A percentile compares a stretch with the other conserved stretches of the same genome.
These are phyloP conservation scores for Zygosaccharomyces rouxii DNA, from an alignment of 805 yeast genomes.

Conservation along the genomic window DNA sequence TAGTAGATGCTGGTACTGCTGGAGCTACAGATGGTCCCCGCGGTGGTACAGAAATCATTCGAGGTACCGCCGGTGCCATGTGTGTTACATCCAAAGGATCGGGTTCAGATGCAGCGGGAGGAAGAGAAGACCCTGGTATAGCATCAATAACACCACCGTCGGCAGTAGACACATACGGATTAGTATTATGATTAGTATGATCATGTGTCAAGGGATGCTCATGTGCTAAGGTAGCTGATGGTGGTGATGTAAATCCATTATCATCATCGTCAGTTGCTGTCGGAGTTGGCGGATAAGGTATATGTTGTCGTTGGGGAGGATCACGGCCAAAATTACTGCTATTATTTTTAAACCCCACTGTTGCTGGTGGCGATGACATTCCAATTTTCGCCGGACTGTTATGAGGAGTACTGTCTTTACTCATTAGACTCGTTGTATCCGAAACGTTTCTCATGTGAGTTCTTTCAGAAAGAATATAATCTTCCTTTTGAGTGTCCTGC, in stretches of 20 bases:
- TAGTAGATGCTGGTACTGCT: neutral
- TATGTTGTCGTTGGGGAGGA: slow-evolving; percentile 12
- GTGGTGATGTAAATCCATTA: slow-evolving; percentile 1
- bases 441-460: slow-evolving; percentile 28
- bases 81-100: neutral
- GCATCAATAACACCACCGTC: neutral
- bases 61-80: neutral
- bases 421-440: slow-evolving; percentile 30
- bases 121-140: neutral
- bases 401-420: slow-evolving; percentile 26
- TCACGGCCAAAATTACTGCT: neutral
- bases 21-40: neutral
- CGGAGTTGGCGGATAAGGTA: slow-evolving; percentile 7
- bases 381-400: slow-evolving; percentile 21
- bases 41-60: neutral
- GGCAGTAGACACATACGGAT: neutral
- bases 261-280: slow-evolving; percentile 1
- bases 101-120: neutral
- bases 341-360: neutral
- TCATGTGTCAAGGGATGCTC: neutral
- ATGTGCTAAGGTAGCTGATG: neutral
- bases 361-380: slow-evolving; percentile 7
- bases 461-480: slow-evolving; percentile 21
- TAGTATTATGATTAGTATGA: neutral
- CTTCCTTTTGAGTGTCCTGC: slow-evolving; percentile 8